phyloP scores from a whole-genome alignment of 2,329 filamentous ascomycete genomes.

The Phialocephala subalpina region DNA sequence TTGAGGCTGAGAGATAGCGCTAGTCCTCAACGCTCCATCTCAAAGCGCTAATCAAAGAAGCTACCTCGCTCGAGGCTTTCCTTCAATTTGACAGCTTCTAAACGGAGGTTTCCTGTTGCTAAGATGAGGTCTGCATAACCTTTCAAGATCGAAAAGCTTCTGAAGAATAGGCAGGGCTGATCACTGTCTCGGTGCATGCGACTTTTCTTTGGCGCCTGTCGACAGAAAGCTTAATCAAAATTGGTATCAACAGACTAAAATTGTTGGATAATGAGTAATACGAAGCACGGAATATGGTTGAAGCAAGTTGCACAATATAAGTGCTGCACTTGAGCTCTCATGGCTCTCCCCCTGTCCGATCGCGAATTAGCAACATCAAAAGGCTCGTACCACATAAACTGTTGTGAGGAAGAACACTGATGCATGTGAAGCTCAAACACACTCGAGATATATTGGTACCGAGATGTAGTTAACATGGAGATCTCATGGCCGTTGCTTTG shows the following conservation, averaged over 20 bases:
- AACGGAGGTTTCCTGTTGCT: not conserved
- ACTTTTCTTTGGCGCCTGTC: too few species aligned
- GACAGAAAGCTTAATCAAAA: too few species aligned
- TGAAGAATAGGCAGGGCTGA: too few species aligned
- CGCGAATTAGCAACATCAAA: too few species aligned
- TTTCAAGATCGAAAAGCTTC: too few species aligned
- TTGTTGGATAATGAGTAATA: too few species aligned
- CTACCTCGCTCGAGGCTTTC: not conserved
- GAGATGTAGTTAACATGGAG: not conserved
- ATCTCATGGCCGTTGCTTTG: not conserved
- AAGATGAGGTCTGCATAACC: not conserved
- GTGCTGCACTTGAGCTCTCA: not conserved
- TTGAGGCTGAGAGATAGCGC: too few species aligned
- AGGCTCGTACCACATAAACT: not conserved
- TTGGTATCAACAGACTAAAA: too few species aligned
- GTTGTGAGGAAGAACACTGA: not conserved
- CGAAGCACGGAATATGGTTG: too few species aligned
- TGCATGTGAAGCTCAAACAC: not conserved
- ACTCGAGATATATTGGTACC: not conserved
- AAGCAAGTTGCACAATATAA: not conserved
- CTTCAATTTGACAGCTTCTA: not conserved
- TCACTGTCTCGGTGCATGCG: too few species aligned
- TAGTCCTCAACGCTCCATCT: not conserved
- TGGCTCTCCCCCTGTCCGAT: not conserved
- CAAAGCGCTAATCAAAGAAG: not conserved